Conservation (phyloP, 805 yeast species). For the Teunomyces funiuensis region DNA sequence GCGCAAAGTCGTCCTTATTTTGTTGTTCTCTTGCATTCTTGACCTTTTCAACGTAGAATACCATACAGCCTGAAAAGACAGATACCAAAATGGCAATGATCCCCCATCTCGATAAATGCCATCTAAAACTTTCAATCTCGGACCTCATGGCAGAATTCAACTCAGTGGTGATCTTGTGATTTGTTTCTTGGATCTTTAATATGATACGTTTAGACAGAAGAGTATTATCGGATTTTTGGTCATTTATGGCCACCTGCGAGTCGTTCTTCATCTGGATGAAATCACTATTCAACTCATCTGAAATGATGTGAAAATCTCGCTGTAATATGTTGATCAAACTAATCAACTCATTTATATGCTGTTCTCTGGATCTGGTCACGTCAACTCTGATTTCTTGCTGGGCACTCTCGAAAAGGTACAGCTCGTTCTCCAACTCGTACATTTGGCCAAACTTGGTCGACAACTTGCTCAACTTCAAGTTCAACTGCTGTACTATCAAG, state of each 20-base stretch:
- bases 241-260: constrained; percentile 78
- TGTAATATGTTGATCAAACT: constrained; percentile 67
- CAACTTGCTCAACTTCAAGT: constrained; percentile 42
- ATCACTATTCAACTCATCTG: constrained; percentile 71
- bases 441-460: constrained; percentile 48
- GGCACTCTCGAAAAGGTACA: constrained; percentile 87
- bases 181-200: constrained; percentile 74
- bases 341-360: constrained; percentile 64
- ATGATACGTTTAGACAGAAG: constrained; percentile 67
- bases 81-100: constrained; percentile 68
- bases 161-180: constrained; percentile 80
- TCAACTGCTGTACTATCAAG: constrained; percentile 44
- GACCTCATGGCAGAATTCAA: constrained; percentile 79
- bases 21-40: constrained; percentile 20
- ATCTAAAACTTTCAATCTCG: constrained; percentile 83
- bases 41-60: constrained; percentile 50
- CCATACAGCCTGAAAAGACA: constrained; percentile 52
- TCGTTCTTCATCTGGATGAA: constrained; percentile 65
- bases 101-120: constrained; percentile 93
- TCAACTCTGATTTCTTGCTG: constrained; percentile 83
- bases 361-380: constrained; percentile 68
- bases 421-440: constrained; percentile 82
- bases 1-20: constrained; percentile 38
- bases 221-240: constrained; percentile 83
- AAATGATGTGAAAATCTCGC: constrained; percentile 66